A percentile compares a stretch with the other conserved stretches of the same genome.
These are phyloP conservation scores for Lactuca sativa DNA, from an alignment of 129 eudicot species.

Conservation along the genomic window DNA sequence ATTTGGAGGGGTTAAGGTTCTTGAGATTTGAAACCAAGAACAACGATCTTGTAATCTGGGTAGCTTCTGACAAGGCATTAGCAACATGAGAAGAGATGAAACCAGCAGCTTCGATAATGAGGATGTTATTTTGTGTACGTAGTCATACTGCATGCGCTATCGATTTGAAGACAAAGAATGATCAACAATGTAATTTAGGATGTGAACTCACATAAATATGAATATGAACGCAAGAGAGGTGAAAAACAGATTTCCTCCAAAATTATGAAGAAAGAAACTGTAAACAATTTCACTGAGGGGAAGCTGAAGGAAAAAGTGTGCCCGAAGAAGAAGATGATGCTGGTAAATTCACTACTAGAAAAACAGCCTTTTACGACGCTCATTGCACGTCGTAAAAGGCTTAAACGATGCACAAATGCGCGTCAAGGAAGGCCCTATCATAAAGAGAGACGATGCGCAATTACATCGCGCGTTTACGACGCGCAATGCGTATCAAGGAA, in stretches of 20 bases:
- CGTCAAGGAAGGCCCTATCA: no score
- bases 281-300: constrained; percentile 5
- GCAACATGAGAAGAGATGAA: constrained; percentile 99
- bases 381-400: no score
- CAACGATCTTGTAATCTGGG: constrained; percentile 93
- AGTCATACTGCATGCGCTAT: constrained; percentile 56
- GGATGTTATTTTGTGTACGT: constrained; percentile 73
- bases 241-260: background rate
- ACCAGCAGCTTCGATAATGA: constrained; percentile 95
- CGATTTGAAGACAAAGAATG: constrained; percentile 32
- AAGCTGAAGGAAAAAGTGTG: no score
- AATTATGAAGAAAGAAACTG: constrained; percentile 4
- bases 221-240: background rate
- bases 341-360: no score
- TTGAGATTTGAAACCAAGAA: constrained; percentile 91
- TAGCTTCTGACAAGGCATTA: constrained; percentile 78
- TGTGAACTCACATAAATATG: constrained; percentile 26
- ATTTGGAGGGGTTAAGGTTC: constrained; percentile 68
- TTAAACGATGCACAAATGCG: no score
- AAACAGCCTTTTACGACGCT: no score
- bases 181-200: background rate
- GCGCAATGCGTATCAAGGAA: no score
- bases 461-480: no score
- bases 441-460: no score
- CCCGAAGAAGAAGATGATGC: no score